These are phyloP conservation scores for Cyclotella distinguenda DNA, from an alignment of 108 stramenopile species.

Conservation along the genomic window DNA sequence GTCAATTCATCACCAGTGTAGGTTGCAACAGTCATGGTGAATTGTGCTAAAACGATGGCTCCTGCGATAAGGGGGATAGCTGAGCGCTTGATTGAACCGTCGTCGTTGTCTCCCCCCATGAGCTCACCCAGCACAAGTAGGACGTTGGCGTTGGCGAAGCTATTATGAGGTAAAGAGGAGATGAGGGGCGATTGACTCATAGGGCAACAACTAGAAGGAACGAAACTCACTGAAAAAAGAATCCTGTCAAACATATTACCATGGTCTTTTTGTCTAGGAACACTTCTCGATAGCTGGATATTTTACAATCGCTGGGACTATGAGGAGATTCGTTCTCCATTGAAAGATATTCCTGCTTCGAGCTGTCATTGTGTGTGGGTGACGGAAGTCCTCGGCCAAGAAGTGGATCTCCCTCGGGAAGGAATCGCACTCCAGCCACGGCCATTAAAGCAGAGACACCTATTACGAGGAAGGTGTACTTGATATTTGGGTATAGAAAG, in stretches of 20 bases:
- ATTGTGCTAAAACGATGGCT: slow-evolving; percentile 82
- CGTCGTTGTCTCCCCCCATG: slow-evolving; percentile 83
- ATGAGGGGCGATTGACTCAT: background rate
- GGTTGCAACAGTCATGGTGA: slow-evolving; percentile 80
- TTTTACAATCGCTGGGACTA: slow-evolving; percentile 15
- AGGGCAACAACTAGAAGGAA: background rate
- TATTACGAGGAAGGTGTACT: slow-evolving; percentile 85
- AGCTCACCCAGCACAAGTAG: slow-evolving; percentile 84
- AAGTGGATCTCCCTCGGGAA: slow-evolving; percentile 76
- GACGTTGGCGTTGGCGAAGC: slow-evolving; percentile 89
- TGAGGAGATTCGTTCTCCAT: slow-evolving; percentile 26
- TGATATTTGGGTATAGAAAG: slow-evolving; percentile 72
- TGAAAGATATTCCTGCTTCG: slow-evolving; percentile 20
- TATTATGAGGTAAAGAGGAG: slow-evolving; percentile 6
- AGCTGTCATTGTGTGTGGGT: slow-evolving; percentile 4
- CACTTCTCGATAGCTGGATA: slow-evolving; percentile 67
- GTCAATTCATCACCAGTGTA: slow-evolving; percentile 64
- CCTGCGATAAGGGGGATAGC: slow-evolving; percentile 87
- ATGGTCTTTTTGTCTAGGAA: slow-evolving; percentile 67
- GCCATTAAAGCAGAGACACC: slow-evolving; percentile 69
- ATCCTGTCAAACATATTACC: slow-evolving; percentile 79
- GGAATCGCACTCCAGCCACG: slow-evolving; percentile 60
- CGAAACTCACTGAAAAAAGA: slow-evolving; percentile 76
- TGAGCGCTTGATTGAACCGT: slow-evolving; percentile 59
- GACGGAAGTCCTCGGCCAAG: slow-evolving; percentile 77